Percentiles rank a stretch among this genome's conserved stretches.
These are phyloP conservation scores for Cordyceps militaris DNA, from an alignment of 2,329 filamentous ascomycete genomes.

Conservation along the genomic window DNA sequence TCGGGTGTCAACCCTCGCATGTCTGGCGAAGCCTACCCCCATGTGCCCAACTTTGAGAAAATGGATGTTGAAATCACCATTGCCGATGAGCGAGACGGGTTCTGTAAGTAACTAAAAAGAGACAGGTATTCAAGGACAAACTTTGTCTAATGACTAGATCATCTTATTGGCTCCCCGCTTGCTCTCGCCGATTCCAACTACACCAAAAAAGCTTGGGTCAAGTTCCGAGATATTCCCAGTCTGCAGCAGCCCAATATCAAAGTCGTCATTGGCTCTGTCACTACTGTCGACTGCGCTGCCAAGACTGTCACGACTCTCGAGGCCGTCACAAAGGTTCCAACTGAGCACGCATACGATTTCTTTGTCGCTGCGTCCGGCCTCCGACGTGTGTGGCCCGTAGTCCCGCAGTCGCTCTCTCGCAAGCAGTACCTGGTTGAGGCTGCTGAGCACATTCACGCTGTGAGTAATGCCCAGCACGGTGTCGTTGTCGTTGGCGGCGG, in stretches of 20 bases:
- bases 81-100: conserved; percentile 76
- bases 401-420: conserved; percentile 57
- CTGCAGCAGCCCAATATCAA: conserved; percentile 56
- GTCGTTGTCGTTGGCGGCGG: conserved; percentile 70
- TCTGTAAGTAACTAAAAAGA: conserved; percentile 46
- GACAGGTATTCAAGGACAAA: not conserved
- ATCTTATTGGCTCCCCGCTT: conserved; percentile 69
- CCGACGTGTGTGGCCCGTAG: conserved; percentile 62
- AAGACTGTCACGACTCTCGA: conserved; percentile 54
- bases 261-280: conserved; percentile 60
- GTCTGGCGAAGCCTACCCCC: conserved; percentile 28
- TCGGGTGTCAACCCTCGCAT: conserved; percentile 47
- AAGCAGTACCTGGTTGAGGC: conserved; percentile 59
- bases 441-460: conserved; percentile 49
- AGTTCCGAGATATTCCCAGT: conserved; percentile 59
- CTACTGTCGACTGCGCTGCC: conserved; percentile 48
- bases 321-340: conserved; percentile 34
- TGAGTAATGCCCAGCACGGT: conserved; percentile 45
- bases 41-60: conserved; percentile 36
- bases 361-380: conserved; percentile 67
- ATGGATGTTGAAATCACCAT: conserved; percentile 63
- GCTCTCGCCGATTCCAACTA: conserved; percentile 59
- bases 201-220: conserved; percentile 62
- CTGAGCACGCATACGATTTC: conserved; percentile 59
- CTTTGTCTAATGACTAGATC: conserved; percentile 43